These are phyloP conservation scores for Halophytophthora batemanensis DNA, from an alignment of 352 stramenopile genomes.

Conservation along the genomic window DNA sequence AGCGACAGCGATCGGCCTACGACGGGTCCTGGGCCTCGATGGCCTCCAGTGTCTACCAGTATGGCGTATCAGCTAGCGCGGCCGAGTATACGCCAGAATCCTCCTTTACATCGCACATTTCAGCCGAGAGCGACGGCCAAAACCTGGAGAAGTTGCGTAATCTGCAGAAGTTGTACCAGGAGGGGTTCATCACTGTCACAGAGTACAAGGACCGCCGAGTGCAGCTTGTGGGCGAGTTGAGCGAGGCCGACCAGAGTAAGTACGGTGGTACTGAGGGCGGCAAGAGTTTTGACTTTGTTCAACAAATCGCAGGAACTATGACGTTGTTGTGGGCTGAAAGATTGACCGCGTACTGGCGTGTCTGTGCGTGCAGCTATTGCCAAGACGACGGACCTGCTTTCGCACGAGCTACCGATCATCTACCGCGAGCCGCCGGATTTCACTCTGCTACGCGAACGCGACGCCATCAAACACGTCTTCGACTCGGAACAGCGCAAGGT, in stretches of 20 bases:
- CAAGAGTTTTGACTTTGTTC: not conserved
- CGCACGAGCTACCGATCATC: conserved; percentile 48
- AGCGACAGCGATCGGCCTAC: conserved; percentile 11
- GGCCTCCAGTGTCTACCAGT: not conserved
- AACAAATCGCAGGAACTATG: no score
- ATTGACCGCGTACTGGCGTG: conserved; percentile 3
- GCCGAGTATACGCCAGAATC: conserved; percentile 1
- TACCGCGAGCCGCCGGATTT: conserved; percentile 70
- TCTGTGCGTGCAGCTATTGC: conserved; percentile 37
- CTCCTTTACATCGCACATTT: conserved; percentile 8
- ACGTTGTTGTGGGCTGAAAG: not conserved
- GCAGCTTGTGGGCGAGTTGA: conserved; percentile 64
- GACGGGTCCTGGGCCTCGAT: conserved; percentile 15
- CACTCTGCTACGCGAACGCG: conserved; percentile 45
- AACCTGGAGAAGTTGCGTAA: conserved; percentile 67
- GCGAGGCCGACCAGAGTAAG: conserved; percentile 55
- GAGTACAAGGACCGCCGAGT: conserved; percentile 70
- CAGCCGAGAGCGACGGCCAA: conserved; percentile 31
- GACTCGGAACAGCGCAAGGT: conserved; percentile 67
- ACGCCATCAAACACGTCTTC: conserved; percentile 80
- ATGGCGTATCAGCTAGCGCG: not conserved
- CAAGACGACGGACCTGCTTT: conserved; percentile 57
- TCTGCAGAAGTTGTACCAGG: conserved; percentile 67
- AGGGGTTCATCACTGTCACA: conserved; percentile 80
- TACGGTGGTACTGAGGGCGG: conserved; percentile 4